A percentile compares a stretch with the other conserved stretches of the same genome.
phyloP scores from a whole-genome alignment of 257 asterid species.

The Rubia yunnanensis region DNA sequence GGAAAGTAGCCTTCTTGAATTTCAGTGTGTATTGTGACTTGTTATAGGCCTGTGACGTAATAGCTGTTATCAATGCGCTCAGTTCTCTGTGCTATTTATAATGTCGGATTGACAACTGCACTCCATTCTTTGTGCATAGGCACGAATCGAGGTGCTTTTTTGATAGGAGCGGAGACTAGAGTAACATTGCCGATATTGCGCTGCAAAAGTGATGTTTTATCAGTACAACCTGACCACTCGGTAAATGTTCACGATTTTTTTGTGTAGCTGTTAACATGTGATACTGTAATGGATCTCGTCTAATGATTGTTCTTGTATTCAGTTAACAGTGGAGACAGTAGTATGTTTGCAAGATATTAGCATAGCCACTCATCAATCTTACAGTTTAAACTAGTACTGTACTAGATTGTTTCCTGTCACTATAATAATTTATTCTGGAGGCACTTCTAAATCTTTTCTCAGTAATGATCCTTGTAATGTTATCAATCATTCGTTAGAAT shows the following conservation, averaged over 20 bases:
- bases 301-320: neutral
- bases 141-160: conserved; percentile 63
- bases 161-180: conserved; percentile 63
- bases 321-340: neutral
- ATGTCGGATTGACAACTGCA: conserved; percentile 8
- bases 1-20: neutral
- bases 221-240: conserved; percentile 46
- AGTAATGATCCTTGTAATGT: neutral
- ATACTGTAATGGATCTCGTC: neutral
- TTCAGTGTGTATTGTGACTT: neutral
- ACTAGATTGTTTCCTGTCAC: neutral
- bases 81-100: neutral
- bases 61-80: neutral
- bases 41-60: neutral
- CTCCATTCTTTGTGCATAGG: conserved; percentile 37
- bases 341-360: neutral
- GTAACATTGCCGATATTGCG: conserved; percentile 39
- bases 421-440: neutral
- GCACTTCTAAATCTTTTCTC: neutral
- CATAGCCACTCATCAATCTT: neutral
- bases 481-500: neutral
- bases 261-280: neutral
- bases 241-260: conserved; percentile 26
- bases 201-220: conserved; percentile 74
- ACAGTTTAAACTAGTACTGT: neutral